phyloP scores from a whole-genome alignment of 805 yeast genomes.

The Schizosaccharomyces octosporus region DNA sequence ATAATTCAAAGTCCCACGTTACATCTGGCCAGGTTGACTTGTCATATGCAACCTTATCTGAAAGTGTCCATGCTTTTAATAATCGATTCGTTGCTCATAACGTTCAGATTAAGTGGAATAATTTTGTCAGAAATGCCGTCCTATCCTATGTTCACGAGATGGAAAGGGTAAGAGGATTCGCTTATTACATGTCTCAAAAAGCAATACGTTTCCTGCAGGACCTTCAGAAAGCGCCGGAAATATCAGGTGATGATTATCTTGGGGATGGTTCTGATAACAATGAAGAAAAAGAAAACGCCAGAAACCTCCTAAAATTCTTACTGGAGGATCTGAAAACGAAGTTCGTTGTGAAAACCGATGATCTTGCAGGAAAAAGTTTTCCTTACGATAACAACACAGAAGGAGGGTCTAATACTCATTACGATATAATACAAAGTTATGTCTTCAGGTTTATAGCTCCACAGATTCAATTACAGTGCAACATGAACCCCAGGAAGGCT shows the following conservation, averaged over 20 bases:
- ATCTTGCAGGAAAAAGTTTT: neutral
- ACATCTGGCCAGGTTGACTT: conserved; percentile 6
- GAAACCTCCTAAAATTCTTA: conserved; percentile 5
- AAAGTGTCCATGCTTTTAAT: conserved; percentile 17
- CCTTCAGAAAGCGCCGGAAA: conserved; percentile 15
- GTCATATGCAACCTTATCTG: neutral
- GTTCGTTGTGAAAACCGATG: conserved; percentile 5
- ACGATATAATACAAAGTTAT: conserved; percentile 22
- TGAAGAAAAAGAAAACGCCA: neutral
- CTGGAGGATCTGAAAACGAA: conserved; percentile 4
- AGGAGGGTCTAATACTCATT: neutral
- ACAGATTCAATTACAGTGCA: conserved; percentile 47
- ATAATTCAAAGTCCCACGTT: neutral
- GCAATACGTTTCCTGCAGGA: conserved; percentile 28
- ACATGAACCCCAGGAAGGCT: conserved; percentile 28
- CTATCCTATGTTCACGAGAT: conserved; percentile 32
- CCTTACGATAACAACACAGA: neutral
- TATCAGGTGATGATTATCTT: neutral
- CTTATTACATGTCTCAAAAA: conserved; percentile 22
- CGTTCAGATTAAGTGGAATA: conserved; percentile 58
- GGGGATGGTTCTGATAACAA: neutral
- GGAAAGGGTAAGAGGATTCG: conserved; percentile 20
- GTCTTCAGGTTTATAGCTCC: conserved; percentile 51
- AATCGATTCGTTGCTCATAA: conserved; percentile 55
- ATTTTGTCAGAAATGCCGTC: conserved; percentile 35